Conservation (phyloP, 2,329 filamentous ascomycete genomes). For the Fusarium humuli region DNA sequence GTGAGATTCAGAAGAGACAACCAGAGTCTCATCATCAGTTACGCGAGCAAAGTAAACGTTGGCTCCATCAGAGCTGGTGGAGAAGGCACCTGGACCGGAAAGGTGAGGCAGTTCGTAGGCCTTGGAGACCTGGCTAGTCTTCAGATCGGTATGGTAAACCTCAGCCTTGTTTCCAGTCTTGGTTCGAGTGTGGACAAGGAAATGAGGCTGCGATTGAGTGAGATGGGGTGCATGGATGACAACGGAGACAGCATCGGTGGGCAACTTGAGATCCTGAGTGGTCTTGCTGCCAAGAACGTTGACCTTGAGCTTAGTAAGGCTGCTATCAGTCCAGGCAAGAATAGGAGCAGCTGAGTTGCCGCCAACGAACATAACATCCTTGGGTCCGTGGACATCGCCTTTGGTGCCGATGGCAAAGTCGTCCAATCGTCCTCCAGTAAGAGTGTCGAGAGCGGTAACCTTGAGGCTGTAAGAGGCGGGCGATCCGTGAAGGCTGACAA, state of each 20-base stretch:
- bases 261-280: conserved; percentile 65
- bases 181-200: conserved; percentile 84
- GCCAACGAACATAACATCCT: conserved; percentile 79
- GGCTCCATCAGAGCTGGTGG: conserved; percentile 79
- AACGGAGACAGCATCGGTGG: conserved; percentile 61
- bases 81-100: conserved; percentile 78
- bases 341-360: conserved; percentile 80
- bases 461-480: conserved; percentile 80
- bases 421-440: conserved; percentile 77
- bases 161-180: conserved; percentile 80
- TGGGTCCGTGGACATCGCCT: conserved; percentile 72
- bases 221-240: conserved; percentile 80
- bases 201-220: conserved; percentile 79
- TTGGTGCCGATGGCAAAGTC: conserved; percentile 80
- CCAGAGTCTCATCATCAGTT: conserved; percentile 76
- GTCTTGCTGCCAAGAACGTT: conserved; percentile 75
- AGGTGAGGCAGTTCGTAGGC: conserved; percentile 83
- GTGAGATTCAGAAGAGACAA: conserved; percentile 82
- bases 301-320: conserved; percentile 72
- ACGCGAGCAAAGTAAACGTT: conserved; percentile 92
- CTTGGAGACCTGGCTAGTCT: conserved; percentile 75
- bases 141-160: conserved; percentile 84
- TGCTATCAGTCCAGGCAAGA: conserved; percentile 78
- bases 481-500: conserved; percentile 78
- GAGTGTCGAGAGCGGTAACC: conserved; percentile 77